Evolutionary conservation across 768 basidiomycete genomes (phyloP).

Genomic region (Calocybe gangraenosa): DNA sequence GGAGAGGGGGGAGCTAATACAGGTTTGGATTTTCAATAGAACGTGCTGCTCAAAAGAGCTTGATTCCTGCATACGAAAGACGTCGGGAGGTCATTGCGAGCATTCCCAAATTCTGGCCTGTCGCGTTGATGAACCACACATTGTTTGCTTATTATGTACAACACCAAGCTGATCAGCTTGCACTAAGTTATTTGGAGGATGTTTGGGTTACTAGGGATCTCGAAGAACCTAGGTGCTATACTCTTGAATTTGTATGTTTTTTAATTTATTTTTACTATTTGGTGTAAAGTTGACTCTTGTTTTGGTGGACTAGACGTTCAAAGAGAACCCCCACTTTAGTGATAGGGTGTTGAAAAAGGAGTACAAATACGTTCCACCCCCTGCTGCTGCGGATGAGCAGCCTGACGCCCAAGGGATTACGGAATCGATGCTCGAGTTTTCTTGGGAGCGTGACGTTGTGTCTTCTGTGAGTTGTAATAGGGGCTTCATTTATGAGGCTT

Average conservation of each 20-base stretch:
- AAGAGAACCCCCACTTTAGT: slow-evolving; percentile 80
- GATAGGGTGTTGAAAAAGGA: slow-evolving; percentile 78
- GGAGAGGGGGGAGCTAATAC: too few relatives aligned
- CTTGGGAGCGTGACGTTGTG: slow-evolving; percentile 72
- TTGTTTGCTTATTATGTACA: slow-evolving; percentile 62
- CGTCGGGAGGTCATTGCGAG: slow-evolving; percentile 62
- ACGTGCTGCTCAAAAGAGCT: slow-evolving; percentile 52
- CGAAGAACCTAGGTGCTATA: slow-evolving; percentile 75
- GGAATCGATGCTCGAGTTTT: slow-evolving; percentile 73
- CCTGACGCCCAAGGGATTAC: slow-evolving; percentile 75
- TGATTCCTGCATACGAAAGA: slow-evolving; percentile 63
- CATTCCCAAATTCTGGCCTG: slow-evolving; percentile 83
- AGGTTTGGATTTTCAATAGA: slow-evolving; percentile 37
- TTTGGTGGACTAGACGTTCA: slow-evolving; percentile 57
- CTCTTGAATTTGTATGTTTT: slow-evolving; percentile 79
- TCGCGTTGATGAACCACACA: slow-evolving; percentile 72
- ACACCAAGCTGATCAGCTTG: slow-evolving; percentile 74
- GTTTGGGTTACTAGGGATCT: slow-evolving; percentile 76
- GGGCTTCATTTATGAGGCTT: slow-evolving; percentile 4
- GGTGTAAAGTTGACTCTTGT: too few relatives aligned
- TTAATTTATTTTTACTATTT: not conserved
- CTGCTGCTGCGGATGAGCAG: slow-evolving; percentile 48
- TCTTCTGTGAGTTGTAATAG: slow-evolving; percentile 42
- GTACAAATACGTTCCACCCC: slow-evolving; percentile 64
- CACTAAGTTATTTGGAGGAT: slow-evolving; percentile 81